phyloP scores from a whole-genome alignment of 1,284 basidiomycete genomes.

The Tilletia indica region DNA sequence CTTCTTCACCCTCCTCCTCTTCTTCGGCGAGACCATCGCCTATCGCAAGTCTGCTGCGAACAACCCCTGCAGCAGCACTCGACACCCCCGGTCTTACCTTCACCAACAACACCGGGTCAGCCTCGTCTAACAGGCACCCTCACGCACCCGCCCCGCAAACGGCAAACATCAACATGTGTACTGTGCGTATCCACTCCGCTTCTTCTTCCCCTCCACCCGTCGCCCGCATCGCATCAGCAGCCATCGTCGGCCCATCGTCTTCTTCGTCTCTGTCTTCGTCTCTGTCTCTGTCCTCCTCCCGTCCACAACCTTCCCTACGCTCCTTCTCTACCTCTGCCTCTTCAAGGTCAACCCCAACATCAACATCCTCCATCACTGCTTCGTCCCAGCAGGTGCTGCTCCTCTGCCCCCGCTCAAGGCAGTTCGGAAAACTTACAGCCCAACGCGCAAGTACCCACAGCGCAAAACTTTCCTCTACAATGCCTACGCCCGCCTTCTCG shows the following conservation, averaged over 20 bases:
- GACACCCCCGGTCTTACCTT: slow-evolving; percentile 37
- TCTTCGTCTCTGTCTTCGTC: background rate
- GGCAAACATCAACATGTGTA: slow-evolving; percentile 15
- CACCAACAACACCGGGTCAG: background rate
- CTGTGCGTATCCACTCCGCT: slow-evolving; percentile 4
- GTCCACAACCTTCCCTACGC: background rate
- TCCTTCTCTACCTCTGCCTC: slow-evolving; percentile 1
- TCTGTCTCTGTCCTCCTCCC: slow-evolving; percentile 9
- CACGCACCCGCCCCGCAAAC: background rate
- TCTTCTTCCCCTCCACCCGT: background rate
- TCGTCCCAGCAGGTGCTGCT: background rate
- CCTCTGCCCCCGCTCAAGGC: background rate
- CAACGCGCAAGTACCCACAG: slow-evolving; percentile 9
- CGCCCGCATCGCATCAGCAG: background rate
- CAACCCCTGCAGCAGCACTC: slow-evolving; percentile 34
- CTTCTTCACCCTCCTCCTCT: slow-evolving; percentile 7
- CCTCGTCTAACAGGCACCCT: background rate
- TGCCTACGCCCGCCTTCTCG: slow-evolving; percentile 41
- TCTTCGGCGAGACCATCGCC: background rate
- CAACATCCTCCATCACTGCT: background rate
- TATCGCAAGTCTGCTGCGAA: slow-evolving; percentile 29
- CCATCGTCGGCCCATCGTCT: background rate
- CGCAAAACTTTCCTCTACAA: slow-evolving; percentile 44
- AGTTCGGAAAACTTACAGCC: background rate
- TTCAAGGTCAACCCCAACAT: background rate